Conservation (phyloP, 352 stramenopile species). For the Phytophthora pinifolia region DNA sequence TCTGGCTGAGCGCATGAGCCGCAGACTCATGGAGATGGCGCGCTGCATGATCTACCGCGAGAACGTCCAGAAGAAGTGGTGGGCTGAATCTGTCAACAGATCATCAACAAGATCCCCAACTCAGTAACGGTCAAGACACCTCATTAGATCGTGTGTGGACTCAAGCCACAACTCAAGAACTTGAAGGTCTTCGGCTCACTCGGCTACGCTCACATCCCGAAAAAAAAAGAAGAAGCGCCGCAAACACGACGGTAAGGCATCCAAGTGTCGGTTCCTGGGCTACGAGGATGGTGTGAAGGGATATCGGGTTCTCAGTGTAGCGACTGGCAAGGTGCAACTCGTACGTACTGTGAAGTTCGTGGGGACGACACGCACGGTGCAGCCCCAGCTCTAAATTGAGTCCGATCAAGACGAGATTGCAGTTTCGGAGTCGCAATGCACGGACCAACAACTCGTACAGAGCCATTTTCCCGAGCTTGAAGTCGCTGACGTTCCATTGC, state of each 20-base stretch:
- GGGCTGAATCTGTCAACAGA: conserved; percentile 10
- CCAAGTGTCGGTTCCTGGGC: conserved; percentile 27
- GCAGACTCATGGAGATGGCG: conserved; percentile 17
- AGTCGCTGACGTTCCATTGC: too few species aligned
- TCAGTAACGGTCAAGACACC: conserved; percentile 8
- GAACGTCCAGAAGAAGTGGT: conserved; percentile 9
- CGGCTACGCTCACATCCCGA: conserved; percentile 19
- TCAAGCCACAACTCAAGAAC: conserved; percentile 13
- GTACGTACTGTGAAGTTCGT: conserved; percentile 5
- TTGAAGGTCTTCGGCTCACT: background rate
- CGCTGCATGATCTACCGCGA: conserved; percentile 23
- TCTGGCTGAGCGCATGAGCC: conserved; percentile 15
- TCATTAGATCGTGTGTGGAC: conserved; percentile 3
- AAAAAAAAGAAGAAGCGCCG: conserved; percentile 6
- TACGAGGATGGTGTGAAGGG: conserved; percentile 21
- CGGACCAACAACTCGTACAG: too few species aligned
- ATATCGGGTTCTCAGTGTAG: conserved; percentile 15
- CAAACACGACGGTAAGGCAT: conserved; percentile 21
- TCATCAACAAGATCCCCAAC: conserved; percentile 25
- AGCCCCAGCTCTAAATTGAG: too few species aligned
- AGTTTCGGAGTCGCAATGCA: too few species aligned
- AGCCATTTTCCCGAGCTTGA: too few species aligned
- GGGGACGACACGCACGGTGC: background rate
- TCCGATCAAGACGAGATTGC: too few species aligned
- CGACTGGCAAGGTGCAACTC: conserved; percentile 5